These are phyloP conservation scores for Diaporthe velutina DNA, from an alignment of 2,329 filamentous ascomycete genomes.

Conservation along the genomic window DNA sequence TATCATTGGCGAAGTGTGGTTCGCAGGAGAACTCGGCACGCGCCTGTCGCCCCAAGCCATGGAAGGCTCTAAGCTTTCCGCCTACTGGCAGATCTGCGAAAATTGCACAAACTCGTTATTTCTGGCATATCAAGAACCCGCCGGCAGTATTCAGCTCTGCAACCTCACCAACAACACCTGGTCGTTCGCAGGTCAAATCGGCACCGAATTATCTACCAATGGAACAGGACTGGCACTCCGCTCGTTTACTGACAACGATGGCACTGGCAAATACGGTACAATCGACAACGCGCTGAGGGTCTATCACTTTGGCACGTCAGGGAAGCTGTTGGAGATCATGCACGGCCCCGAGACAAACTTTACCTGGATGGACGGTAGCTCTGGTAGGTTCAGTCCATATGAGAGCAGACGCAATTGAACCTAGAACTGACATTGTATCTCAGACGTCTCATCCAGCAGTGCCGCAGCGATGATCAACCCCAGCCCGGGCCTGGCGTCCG, in stretches of 20 bases:
- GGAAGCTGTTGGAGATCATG: constrained; percentile 14
- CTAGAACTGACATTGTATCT: background rate
- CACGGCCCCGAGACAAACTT: constrained; percentile 22
- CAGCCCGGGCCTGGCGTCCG: constrained; percentile 24
- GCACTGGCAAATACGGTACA: background rate
- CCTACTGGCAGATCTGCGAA: constrained; percentile 33
- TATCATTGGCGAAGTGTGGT: constrained; percentile 18
- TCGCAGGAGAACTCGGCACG: background rate
- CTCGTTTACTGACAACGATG: constrained; percentile 17
- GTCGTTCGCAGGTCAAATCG: constrained; percentile 2
- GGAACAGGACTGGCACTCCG: constrained; percentile 21
- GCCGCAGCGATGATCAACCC: background rate
- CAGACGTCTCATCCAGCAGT: background rate
- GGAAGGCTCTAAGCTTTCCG: constrained; percentile 19
- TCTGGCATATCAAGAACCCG: constrained; percentile 16
- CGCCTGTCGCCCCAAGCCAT: constrained; percentile 13
- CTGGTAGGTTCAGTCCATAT: background rate
- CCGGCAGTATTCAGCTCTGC: constrained; percentile 11
- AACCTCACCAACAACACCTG: constrained; percentile 29
- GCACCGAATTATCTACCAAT: background rate
- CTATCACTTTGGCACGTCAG: constrained; percentile 12
- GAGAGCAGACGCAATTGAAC: background rate
- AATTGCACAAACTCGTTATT: constrained; percentile 31
- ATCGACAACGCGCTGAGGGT: constrained; percentile 2
- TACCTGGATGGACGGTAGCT: constrained; percentile 12